These are phyloP conservation scores for Corniculantispora saksenae DNA, from an alignment of 2,329 filamentous ascomycete species.

Conservation along the genomic window DNA sequence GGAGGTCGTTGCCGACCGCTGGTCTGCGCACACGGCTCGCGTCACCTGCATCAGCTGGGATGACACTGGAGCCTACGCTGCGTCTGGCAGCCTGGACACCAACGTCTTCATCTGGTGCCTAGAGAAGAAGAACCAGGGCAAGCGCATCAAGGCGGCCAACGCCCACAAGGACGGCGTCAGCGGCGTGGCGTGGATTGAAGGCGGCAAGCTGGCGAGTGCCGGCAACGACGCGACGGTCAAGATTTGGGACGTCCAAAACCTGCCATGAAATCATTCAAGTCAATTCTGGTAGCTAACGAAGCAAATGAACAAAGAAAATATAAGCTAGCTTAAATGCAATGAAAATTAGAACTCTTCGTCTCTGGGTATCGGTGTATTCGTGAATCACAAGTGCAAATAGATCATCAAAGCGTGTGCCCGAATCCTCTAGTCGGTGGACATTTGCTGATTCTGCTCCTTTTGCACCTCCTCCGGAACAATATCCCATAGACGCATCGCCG, in stretches of 20 bases:
- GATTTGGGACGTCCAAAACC: conserved; percentile 63
- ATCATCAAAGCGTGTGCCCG: conserved; percentile 4
- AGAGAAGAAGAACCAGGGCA: conserved; percentile 73
- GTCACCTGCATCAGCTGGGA: conserved; percentile 73
- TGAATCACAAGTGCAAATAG: not conserved
- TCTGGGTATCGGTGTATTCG: conserved; percentile 10
- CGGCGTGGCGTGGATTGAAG: conserved; percentile 78
- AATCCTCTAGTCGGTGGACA: conserved; percentile 40
- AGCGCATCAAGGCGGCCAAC: conserved; percentile 79
- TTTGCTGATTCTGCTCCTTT: conserved; percentile 38
- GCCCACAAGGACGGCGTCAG: conserved; percentile 96
- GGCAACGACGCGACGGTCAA: conserved; percentile 91
- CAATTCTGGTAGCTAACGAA: not conserved
- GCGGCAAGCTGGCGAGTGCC: conserved; percentile 70
- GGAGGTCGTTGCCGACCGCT: conserved; percentile 74
- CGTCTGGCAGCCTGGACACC: conserved; percentile 84
- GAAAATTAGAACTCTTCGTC: not conserved
- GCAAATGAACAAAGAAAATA: not conserved
- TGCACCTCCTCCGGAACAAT: conserved; percentile 34
- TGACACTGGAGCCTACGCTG: conserved; percentile 71
- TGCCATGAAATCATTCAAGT: conserved; percentile 25
- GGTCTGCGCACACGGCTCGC: conserved; percentile 62
- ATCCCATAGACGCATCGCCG: conserved; percentile 37
- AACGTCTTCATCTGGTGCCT: conserved; percentile 93
- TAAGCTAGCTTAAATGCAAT: conserved; percentile 2